A percentile compares a stretch with the other conserved stretches of the same genome.
Conservation (phyloP, 2,329 filamentous ascomycete genomes). For the Teratosphaeriaceae sp. region DNA sequence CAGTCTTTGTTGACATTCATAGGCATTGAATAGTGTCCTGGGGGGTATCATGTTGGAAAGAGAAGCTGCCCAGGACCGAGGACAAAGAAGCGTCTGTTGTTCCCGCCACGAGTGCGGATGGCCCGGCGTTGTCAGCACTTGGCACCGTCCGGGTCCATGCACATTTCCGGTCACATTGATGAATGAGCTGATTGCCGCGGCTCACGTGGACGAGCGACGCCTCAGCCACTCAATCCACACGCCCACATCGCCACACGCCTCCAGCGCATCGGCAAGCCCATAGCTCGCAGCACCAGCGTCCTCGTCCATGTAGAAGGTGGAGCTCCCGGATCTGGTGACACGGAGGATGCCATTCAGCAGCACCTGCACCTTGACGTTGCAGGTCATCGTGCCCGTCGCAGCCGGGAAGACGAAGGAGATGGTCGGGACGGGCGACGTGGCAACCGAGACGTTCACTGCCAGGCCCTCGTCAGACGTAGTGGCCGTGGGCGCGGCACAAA, state of each 20-base stretch:
- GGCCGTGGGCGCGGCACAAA: conserved; percentile 8
- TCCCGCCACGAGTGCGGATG: too few species aligned
- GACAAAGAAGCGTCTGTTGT: too few species aligned
- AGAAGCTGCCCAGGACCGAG: too few species aligned
- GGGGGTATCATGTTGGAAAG: too few species aligned
- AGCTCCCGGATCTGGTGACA: conserved; percentile 27
- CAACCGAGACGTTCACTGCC: conserved; percentile 27
- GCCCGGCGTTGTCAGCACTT: too few species aligned
- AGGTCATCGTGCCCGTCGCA: conserved; percentile 43
- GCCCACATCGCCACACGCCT: conserved; percentile 40
- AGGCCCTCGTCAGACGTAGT: conserved; percentile 1
- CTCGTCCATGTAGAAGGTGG: conserved; percentile 17
- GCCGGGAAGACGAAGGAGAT: conserved; percentile 29
- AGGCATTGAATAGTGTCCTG: too few species aligned
- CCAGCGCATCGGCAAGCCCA: conserved; percentile 39
- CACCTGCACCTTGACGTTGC: conserved; percentile 53
- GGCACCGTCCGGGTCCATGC: not conserved
- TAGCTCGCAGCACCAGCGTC: conserved; percentile 21
- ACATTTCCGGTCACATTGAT: not conserved
- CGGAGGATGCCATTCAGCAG: conserved; percentile 53
- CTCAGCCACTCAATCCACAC: conserved; percentile 45
- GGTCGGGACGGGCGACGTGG: conserved; percentile 27
- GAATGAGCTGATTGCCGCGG: not conserved
- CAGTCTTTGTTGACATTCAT: too few species aligned
- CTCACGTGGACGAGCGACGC: not conserved